Evolutionary conservation across 2,329 filamentous ascomycete genomes (phyloP), one percentile per base, ranked within the genome.

Genomic region (Aspergillus candidus): DNA sequence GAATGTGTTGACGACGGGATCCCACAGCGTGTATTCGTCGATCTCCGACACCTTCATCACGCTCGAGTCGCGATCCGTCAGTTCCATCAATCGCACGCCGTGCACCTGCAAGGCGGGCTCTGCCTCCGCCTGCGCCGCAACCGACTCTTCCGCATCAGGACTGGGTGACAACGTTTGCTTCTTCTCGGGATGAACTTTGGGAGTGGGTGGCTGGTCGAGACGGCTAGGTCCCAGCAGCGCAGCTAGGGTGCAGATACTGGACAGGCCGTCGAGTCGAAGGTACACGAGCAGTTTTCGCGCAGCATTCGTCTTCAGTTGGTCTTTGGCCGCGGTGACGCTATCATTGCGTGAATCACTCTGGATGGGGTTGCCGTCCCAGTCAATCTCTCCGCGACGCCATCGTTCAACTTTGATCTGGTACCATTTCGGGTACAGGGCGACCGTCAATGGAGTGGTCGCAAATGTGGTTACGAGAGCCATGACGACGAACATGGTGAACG

Each of bases 401-500:
- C 80, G 73, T 34, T 82, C 80, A 3, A 87, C 72, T 65, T 88
- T 88, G 66, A 79, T 77, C 60, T 85, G 83, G 55, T 89, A 88
- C 79, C 76, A 85, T 4, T 79, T 75, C 1, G 89, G 89, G 52
- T 94, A 95, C 6, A 94, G 72, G 41, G 72, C 73, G 11, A 79
- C 75, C 1, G 84, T 86, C 33, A 94, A 68, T 0, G 89, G 89
- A 0, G 89, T 90, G 0, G 89, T 94, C 0, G 81, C 69, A 46
- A 95, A 88, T 0, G 89, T 95, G 0, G 88, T 94, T 29, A 94
- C 73, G 2, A 94, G 72, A 7, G 89, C 89, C 89, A 95, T 95
- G 58, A 95, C 86, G 15, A 95, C 88, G 55, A 95, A 94, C 43
- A 95, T 94, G 41, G 89, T 94, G 58, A 95, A 95, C 0, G 88